Evolutionary conservation across 1,139 yeast species (phyloP), one percentile per base, ranked within the genome.

Genomic region (Pichia sp.): DNA sequence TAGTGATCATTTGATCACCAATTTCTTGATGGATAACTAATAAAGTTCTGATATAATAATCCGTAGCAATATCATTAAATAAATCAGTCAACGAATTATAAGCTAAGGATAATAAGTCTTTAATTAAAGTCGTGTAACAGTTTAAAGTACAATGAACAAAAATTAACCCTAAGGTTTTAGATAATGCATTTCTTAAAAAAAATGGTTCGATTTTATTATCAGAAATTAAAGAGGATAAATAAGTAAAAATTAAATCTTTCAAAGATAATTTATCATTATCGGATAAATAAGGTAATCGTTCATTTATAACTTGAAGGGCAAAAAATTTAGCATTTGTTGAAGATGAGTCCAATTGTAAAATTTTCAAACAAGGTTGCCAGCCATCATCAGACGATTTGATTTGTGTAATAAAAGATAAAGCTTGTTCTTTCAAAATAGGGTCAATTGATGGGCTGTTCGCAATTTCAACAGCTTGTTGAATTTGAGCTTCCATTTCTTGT

Each of bases 381-480:
- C 96, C 95, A 52, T 83, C 81, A 19, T 73, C 72, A 10, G 95
- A 80, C 24, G 76, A 64, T 56, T 87, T 87, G 54, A 88, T 72
- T 50, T 81, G 82, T 50, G 78, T 77, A 55, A 91, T 76, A 60
- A 79, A 89, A 34, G 79, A 80, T 50, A 85, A 71, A 24, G 98
- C 98, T 69, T 89, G 96, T 51, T 74, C 78, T 56, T 84, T 83
- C 45, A 89, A 67, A 35, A 62, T 65, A 21, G 72, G 67, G 60
- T 86, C 93, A 19, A 84, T 75, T n/a, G 81, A 69, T 9, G 50
- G 48, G 36, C 86, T 85, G 58, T 81, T 79, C 29, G 96, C 97
- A 50, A 89, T 80, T 52, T 79, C 82, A 42, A 91, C 95, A 37
- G 96, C 98, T 68, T 88, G 95, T 63, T 78, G 89, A 59, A 91